These are phyloP conservation scores for Colletotrichum sp. DNA, from an alignment of 2,329 filamentous ascomycete species.

Conservation along the genomic window DNA sequence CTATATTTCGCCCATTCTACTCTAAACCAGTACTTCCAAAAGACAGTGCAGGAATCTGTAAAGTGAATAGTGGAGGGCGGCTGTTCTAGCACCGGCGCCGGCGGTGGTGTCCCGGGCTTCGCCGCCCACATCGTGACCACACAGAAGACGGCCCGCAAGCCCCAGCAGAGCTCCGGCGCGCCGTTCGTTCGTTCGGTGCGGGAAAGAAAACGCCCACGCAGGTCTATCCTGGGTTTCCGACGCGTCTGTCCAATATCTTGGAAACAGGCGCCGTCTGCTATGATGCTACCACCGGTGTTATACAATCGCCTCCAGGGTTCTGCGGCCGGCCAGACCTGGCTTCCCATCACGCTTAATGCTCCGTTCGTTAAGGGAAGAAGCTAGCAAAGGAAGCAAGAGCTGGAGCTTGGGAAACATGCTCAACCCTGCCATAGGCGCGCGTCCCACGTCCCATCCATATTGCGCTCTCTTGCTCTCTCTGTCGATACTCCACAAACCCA, in stretches of 20 bases:
- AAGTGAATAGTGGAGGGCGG: conserved; percentile 9
- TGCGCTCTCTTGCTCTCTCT: neutral
- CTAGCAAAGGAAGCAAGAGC: neutral
- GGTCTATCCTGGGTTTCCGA: neutral
- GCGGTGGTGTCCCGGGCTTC: neutral
- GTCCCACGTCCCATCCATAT: neutral
- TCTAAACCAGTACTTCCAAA: neutral
- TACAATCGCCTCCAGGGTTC: neutral
- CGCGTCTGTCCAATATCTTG: neutral
- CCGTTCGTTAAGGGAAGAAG: neutral
- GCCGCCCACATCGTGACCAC: neutral
- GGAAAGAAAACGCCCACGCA: neutral
- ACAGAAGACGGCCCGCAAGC: neutral
- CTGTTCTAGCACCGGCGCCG: neutral
- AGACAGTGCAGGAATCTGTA: conserved; percentile 18
- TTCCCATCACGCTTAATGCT: neutral
- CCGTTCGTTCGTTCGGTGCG: neutral
- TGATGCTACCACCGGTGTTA: neutral
- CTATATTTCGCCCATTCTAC: neutral
- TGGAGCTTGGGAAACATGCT: neutral
- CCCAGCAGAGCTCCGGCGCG: neutral
- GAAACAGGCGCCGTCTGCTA: neutral
- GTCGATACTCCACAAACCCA: neutral
- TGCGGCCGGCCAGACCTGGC: neutral
- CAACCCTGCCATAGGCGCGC: neutral